Base-by-base conservation (phyloP, 176 grass and related monocot species). In the Musa troglodytarum region DNA sequence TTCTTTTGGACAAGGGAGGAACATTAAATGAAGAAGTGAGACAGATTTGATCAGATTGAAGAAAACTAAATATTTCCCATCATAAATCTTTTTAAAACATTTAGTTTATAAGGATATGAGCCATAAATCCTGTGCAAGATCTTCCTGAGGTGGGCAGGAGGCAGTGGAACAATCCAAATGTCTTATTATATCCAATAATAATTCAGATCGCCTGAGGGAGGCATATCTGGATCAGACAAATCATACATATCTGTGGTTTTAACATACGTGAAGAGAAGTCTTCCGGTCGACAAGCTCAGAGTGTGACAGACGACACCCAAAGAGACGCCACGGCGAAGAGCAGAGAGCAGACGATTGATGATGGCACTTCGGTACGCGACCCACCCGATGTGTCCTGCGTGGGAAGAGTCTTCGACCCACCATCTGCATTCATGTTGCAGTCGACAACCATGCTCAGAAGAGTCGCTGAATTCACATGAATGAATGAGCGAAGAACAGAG, bases 381-480 rank as follows among this genome's bases (percentile, higher is more conserved):
- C 74, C 28, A 1, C 49, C 74, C 1, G 76, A 77, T 1, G 69
- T 70, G 34, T 25, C 54, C 25, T 8, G 65, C 4, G 79, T 24
- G 54, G 83, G 74, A 52, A 74, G 56, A 11, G n/a, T 25, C 67
- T 86, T 86, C 52, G 83, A 86, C 77, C 78, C 73, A 59, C 64
- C 78, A 77, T 25, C 59, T 80, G 62, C 74, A 74, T 56, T 28
- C 19, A 68, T 49, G 57, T 65, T 16, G 71, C 29, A 68, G n/a
- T 11, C 43, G 10, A 75, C 19, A 14, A 63, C 17, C 34, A 71
- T 12, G 50, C 15, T 29, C 49, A 16, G 3, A 28, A 19, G 3
- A 71, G 25, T 80, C 14, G 10, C 22, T 28, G 15, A 14, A 49
- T 9, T 0, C 2, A 50, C 63, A 9, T 11, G 11, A 73, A 9